Conservation (phyloP, 495 filamentous ascomycete species). For the Neurospora sp. region DNA sequence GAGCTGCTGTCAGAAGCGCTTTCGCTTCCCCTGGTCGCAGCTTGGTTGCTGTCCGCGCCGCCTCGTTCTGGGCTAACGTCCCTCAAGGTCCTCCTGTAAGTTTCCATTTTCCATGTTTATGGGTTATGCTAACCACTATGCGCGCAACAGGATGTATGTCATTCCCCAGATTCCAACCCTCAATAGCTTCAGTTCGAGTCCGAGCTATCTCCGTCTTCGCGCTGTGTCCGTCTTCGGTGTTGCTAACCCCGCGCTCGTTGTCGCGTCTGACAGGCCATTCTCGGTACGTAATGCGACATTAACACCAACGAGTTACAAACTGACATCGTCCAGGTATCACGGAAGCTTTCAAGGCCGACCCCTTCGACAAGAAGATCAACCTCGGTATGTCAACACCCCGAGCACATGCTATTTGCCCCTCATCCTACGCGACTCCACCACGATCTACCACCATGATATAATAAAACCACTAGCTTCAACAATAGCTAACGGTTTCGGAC, state of each 20-base stretch:
- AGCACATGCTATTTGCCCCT: not conserved
- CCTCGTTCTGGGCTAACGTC: constrained; percentile 80
- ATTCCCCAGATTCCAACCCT: constrained; percentile 7
- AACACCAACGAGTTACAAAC: constrained; percentile 2
- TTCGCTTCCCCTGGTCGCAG: constrained; percentile 13
- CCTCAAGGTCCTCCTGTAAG: constrained; percentile 89
- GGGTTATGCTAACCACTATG: not conserved
- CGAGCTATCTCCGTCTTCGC: not conserved
- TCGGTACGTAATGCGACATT: constrained; percentile 42
- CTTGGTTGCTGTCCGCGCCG: constrained; percentile 52
- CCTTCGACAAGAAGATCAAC: constrained; percentile 90
- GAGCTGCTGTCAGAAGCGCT: constrained; percentile 15
- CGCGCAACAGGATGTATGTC: constrained; percentile 50
- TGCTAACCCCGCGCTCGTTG: constrained; percentile 12
- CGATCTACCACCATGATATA: not conserved
- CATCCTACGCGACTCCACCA: not conserved
- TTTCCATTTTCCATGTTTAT: constrained; percentile 8
- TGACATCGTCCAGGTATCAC: constrained; percentile 61
- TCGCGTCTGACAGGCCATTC: constrained; percentile 52
- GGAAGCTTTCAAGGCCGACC: constrained; percentile 97
- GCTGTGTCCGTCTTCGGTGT: not conserved
- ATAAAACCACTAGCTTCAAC: not conserved
- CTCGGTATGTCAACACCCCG: constrained; percentile 52
- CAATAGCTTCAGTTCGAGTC: not conserved
- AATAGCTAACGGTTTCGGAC: not conserved